Percentiles rank a stretch among this genome's conserved stretches.
phyloP scores from a whole-genome alignment of 2,329 filamentous ascomycete genomes.

The Pseudogymnoascus verrucosus region DNA sequence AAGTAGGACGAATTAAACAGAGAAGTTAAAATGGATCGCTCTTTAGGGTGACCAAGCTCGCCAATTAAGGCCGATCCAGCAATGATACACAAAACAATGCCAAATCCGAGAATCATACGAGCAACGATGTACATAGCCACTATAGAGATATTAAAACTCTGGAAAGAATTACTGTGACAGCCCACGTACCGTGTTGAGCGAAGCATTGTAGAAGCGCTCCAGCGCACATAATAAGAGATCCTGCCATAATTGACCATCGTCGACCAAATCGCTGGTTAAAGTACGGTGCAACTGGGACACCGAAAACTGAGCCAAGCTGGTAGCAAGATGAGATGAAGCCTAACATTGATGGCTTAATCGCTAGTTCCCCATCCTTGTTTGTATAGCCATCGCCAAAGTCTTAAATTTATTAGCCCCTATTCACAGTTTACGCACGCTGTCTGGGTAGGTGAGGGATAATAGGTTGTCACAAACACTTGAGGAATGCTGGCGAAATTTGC shows the following conservation, averaged over 20 bases:
- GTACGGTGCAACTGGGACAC: slow-evolving; percentile 44
- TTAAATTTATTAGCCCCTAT: neutral
- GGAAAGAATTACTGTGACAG: neutral
- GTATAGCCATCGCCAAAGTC: neutral
- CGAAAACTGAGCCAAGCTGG: slow-evolving; percentile 46
- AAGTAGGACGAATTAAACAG: slow-evolving; percentile 48
- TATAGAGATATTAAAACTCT: slow-evolving; percentile 18
- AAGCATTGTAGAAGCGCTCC: slow-evolving; percentile 48
- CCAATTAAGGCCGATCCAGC: slow-evolving; percentile 46
- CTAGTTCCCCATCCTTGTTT: neutral
- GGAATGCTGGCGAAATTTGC: neutral
- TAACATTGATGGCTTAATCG: slow-evolving; percentile 17
- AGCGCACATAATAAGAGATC: slow-evolving; percentile 45
- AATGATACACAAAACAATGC: slow-evolving; percentile 44
- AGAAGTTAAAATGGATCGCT: slow-evolving; percentile 43
- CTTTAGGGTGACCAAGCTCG: slow-evolving; percentile 46
- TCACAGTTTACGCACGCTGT: neutral
- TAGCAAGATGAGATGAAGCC: slow-evolving; percentile 48
- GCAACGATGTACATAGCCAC: slow-evolving; percentile 45
- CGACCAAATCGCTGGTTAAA: slow-evolving; percentile 42
- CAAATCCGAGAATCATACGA: slow-evolving; percentile 44
- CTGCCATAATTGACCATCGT: slow-evolving; percentile 46
- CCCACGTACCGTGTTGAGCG: slow-evolving; percentile 27
- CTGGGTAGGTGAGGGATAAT: neutral
- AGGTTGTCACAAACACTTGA: neutral